Conservation (phyloP, 176 grass and related monocot genomes). For the Oryza brachyantha region DNA sequence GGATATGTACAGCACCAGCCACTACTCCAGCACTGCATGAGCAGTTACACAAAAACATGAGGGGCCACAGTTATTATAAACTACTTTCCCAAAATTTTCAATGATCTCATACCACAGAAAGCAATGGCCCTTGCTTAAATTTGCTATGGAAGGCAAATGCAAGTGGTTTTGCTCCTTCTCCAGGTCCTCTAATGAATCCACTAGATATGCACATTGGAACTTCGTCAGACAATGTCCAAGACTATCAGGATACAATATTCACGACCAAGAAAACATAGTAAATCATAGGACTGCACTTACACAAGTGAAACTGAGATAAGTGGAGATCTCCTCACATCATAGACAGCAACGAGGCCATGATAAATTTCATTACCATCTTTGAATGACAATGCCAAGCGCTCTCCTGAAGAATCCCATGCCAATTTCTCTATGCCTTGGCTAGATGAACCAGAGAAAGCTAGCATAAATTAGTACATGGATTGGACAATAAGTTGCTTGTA, state of each 20-base stretch:
- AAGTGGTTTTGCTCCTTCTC: conserved; percentile 76
- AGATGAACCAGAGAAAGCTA: conserved; percentile 22
- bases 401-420: conserved; percentile 87
- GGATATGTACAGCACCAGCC: conserved; percentile 97
- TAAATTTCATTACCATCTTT: conserved; percentile 80
- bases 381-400: conserved; percentile 87
- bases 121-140: conserved; percentile 86
- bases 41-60: conserved; percentile 24
- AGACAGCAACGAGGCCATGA: conserved; percentile 76
- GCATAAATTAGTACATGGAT: conserved; percentile 28
- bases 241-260: background rate
- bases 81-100: background rate
- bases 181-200: conserved; percentile 94
- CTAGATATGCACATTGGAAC: conserved; percentile 40
- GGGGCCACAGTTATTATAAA: background rate
- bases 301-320: conserved; percentile 78
- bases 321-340: conserved; percentile 79
- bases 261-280: conserved; percentile 2
- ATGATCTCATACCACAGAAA: conserved; percentile 78
- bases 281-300: conserved; percentile 43
- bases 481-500: background rate
- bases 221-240: conserved; percentile 16
- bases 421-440: conserved; percentile 87
- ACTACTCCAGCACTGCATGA: conserved; percentile 84
- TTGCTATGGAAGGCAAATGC: conserved; percentile 90